Conservation (phyloP, 768 basidiomycete genomes). For the Lactarius evosmus region DNA sequence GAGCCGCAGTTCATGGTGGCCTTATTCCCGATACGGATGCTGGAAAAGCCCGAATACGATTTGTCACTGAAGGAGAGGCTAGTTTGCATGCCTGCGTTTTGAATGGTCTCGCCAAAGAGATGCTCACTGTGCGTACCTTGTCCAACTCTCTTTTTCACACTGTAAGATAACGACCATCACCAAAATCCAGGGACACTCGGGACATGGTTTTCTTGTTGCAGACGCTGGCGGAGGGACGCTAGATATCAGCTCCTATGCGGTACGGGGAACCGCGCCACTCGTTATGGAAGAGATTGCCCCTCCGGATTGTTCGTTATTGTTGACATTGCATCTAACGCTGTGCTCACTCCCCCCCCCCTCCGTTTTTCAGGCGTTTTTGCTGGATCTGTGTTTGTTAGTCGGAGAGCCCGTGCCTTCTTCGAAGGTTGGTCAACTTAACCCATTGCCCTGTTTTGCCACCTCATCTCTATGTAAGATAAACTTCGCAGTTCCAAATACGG, state of each 20-base stretch:
- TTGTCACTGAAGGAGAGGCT: conserved; percentile 82
- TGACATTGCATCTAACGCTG: neutral
- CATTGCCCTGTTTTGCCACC: neutral
- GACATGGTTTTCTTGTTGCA: conserved; percentile 73
- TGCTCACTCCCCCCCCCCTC: neutral
- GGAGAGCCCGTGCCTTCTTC: conserved; percentile 67
- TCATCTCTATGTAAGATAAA: conserved; percentile 50
- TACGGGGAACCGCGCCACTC: conserved; percentile 63
- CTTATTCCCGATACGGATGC: conserved; percentile 72
- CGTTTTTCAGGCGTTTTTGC: conserved; percentile 64
- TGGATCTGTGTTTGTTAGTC: conserved; percentile 78
- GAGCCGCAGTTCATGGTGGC: conserved; percentile 67
- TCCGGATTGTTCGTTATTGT: conserved; percentile 59
- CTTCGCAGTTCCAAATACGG: conserved; percentile 72
- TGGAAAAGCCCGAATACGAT: conserved; percentile 68
- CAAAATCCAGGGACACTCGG: conserved; percentile 58
- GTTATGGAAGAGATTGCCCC: conserved; percentile 82
- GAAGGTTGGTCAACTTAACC: conserved; percentile 46
- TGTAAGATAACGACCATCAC: conserved; percentile 1
- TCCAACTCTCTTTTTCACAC: neutral
- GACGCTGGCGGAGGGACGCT: conserved; percentile 82
- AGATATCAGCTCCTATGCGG: conserved; percentile 78
- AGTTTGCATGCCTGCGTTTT: conserved; percentile 79
- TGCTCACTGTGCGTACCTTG: conserved; percentile 55
- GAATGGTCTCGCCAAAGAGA: conserved; percentile 73